These are phyloP conservation scores for Otatea glauca DNA, from an alignment of 176 grass and related monocot genomes.

Conservation along the genomic window DNA sequence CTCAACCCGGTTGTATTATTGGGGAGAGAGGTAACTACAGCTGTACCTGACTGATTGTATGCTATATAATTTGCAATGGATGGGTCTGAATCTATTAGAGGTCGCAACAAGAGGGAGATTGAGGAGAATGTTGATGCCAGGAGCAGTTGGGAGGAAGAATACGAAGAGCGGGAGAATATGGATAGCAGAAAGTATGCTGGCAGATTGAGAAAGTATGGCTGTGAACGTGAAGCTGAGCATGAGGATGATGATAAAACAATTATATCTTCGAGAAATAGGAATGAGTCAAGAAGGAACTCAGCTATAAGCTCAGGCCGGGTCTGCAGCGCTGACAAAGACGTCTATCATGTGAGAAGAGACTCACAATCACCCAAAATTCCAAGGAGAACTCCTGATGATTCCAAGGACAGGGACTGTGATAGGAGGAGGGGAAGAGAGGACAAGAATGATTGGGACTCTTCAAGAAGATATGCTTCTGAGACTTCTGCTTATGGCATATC, in stretches of 20 bases:
- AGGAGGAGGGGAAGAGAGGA: constrained; percentile 53
- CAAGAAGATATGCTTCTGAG: constrained; percentile 48
- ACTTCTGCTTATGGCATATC: constrained; percentile 33
- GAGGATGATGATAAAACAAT: not conserved
- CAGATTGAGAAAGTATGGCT: not conserved
- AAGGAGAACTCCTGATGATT: constrained; percentile 62
- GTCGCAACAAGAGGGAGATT: constrained; percentile 46
- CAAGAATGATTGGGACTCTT: constrained; percentile 54
- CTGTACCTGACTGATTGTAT: not conserved
- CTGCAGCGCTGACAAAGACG: constrained; percentile 35
- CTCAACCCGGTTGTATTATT: constrained; percentile 9
- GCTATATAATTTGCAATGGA: constrained; percentile 23
- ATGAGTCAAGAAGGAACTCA: not conserved
- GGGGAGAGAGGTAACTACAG: not conserved
- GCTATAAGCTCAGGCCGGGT: not conserved
- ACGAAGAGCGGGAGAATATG: constrained; percentile 34
- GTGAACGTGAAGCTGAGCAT: not conserved
- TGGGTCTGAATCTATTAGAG: constrained; percentile 42
- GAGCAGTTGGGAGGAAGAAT: constrained; percentile 45
- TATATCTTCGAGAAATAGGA: not conserved
- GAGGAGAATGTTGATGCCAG: constrained; percentile 40
- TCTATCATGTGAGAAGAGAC: constrained; percentile 49
- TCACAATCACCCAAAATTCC: constrained; percentile 58
- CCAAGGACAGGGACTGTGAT: constrained; percentile 47
- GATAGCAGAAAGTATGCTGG: constrained; percentile 21